Base-by-base conservation (phyloP, 1,284 basidiomycete species). In the Apiotrichum domesticum region DNA sequence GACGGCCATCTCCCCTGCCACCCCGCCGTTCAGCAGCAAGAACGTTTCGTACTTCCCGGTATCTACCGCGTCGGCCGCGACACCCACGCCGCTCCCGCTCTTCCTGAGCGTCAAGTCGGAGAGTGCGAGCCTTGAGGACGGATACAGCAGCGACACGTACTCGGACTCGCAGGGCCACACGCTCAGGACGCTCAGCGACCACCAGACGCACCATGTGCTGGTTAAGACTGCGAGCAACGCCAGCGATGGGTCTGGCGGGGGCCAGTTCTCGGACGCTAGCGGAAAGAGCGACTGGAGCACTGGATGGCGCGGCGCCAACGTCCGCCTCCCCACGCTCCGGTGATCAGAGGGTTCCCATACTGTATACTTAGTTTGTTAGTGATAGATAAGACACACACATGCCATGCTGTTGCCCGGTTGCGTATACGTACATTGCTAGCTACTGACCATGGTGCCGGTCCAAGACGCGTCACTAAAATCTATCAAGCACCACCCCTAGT, bases 401-500 rank as follows among this genome's bases (percentile, higher is more conserved):
- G 21, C 21, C 21, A 21, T 21, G 21, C 21, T 21, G 21, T 21
- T 21, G 21, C 21, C 21, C 21, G 21, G 21, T 21, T 21, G 21
- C 21, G 21, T 21, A 21, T 21, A 21, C 21, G 37, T 8, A 39
- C 37, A 39, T 13, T 39, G 37, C 37, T 39, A 21, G 37, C 37
- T 39, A 39, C 37, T 39, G 7, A 13, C 37, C 37, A 39, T 39
- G 37, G 8, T 39, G 8, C 37, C 37, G 7, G 37, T 13, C 37
- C 37, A 39, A 39, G 7, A 13, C 13, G 13, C 13, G 8, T 39
- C 13, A 39, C 37, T 8, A 8, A 39, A 39, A 7, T 39, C 37
- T 39, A 39, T 13, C 37, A 39, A 8, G 37, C 7, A 39, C 37
- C 37, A 39, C 37, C 37, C 37, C 37, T 39, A 60, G 41, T 72